These are phyloP conservation scores for Kodamaea sp. DNA, from an alignment of 1,139 yeast species.

Conservation along the genomic window DNA sequence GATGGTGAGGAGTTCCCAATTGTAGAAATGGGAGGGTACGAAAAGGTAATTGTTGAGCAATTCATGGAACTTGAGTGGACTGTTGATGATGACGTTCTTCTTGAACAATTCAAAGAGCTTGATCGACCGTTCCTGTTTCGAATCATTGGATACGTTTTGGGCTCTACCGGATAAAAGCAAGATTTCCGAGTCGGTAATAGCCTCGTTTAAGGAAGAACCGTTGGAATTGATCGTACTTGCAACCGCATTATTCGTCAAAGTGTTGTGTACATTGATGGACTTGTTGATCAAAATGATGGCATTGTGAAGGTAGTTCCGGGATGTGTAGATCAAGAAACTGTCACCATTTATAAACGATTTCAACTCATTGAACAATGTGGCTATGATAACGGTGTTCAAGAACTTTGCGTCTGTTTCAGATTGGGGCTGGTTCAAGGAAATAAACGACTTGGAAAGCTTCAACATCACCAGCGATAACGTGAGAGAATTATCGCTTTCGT, in stretches of 20 bases:
- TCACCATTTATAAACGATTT: constrained; percentile 35
- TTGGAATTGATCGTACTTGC: not conserved
- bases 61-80: constrained; percentile 48
- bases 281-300: constrained; percentile 49
- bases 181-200: constrained; percentile 2
- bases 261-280: constrained; percentile 26
- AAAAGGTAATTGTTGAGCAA: constrained; percentile 43
- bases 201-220: not conserved
- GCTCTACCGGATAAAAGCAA: constrained; percentile 1
- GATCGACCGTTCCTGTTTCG: constrained; percentile 1
- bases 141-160: not conserved
- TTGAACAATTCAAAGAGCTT: constrained; percentile 40
- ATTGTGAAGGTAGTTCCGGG: constrained; percentile 46
- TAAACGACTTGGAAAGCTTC: constrained; percentile 16
- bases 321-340: constrained; percentile 33
- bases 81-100: constrained; percentile 42
- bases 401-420: constrained; percentile 25
- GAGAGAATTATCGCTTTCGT: constrained; percentile 3
- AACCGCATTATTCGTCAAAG: constrained; percentile 6
- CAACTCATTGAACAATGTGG: constrained; percentile 46
- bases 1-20: constrained; percentile 43
- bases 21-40: constrained; percentile 35
- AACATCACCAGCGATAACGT: constrained; percentile 14
- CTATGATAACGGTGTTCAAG: constrained; percentile 35
- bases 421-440: constrained; percentile 24